phyloP scores from a whole-genome alignment of 805 yeast genomes.

The Kuraishia piskuri region DNA sequence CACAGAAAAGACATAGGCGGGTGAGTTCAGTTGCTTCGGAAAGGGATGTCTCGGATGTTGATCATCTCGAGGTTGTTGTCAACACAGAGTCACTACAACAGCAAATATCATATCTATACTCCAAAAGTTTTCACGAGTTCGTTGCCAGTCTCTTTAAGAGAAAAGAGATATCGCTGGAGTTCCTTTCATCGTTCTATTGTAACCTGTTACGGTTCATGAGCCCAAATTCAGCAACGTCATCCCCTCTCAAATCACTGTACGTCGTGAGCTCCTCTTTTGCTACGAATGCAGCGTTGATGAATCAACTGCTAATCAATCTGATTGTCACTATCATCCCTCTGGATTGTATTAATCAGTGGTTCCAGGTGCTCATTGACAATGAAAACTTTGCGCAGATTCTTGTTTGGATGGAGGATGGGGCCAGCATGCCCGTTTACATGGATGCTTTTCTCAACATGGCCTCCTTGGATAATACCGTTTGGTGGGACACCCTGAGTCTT shows the following conservation, averaged over 20 bases:
- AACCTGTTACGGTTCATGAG: not conserved
- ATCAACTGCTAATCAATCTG: slow-evolving; percentile 13
- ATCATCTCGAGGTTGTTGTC: not conserved
- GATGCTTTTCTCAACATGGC: not conserved
- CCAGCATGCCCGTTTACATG: slow-evolving; percentile 5
- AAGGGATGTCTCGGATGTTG: not conserved
- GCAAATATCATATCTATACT: not conserved
- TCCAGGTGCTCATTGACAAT: slow-evolving; percentile 10
- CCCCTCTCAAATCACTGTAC: not conserved
- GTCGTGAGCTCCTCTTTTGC: not conserved
- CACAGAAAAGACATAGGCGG: no score
- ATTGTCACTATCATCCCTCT: slow-evolving; percentile 14
- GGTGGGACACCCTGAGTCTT: slow-evolving; percentile 33
- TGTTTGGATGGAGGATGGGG: slow-evolving; percentile 10
- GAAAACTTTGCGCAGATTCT: slow-evolving; percentile 12
- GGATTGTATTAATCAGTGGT: slow-evolving; percentile 13
- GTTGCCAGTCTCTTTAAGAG: not conserved
- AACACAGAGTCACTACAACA: not conserved
- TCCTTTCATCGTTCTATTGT: not conserved
- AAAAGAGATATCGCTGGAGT: not conserved
- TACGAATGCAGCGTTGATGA: slow-evolving; percentile 1
- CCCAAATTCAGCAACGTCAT: not conserved
- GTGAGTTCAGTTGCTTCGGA: not conserved
- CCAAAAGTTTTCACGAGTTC: not conserved
- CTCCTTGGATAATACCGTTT: not conserved